Evolutionary conservation across 805 yeast genomes (phyloP), one percentile per base, ranked within the genome.

Genomic region (Monosporozyma yasuniensis): DNA sequence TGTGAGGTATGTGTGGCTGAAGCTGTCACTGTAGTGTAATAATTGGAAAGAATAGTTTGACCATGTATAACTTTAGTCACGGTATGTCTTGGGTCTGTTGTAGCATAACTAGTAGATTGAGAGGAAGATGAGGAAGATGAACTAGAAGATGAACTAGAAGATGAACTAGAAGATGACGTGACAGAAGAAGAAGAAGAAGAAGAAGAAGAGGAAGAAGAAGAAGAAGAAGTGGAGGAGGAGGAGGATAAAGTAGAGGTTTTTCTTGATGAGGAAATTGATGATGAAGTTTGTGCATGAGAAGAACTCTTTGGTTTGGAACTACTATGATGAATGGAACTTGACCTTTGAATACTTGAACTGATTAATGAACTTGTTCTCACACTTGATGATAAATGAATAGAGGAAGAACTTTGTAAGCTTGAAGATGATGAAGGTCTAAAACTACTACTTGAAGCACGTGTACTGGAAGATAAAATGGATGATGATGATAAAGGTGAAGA

Each of bases 31-130:
- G 70, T 64, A 3, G 68, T 51, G 34, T 54, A 56, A 4, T 58
- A 59, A 47, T 66, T 54, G 0, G 70, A 57, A 1, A 63, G 57
- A 4, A 68, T 52, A 0, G 71, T 64, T 5, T 64, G 60, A 4
- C 69, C 65, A 27, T 63, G 54, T 21, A 67, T 52, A 2, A 64
- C 47, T 28, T 58, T 55, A 5, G 69, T 63, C 8, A 54, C 39
- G 6, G 59, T 58, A n/a, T 49, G 46, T 22, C 27, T 44, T 5
- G 53, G 42, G 32, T 53, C 50, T 11, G 64, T 32, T 32, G 35
- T 32, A 12, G 35, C 35, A 32, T 32, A 32, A 42, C 30, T 9
- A 18, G 25, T 22, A 44, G 34, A 21, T 23, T 18, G 47, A 6
- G 60, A 34, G 3, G 54, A 27, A 4, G 53, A 9, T 9, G 59